Conservation (phyloP, 1,284 basidiomycete genomes). For the Pseudozyma thailandica region DNA sequence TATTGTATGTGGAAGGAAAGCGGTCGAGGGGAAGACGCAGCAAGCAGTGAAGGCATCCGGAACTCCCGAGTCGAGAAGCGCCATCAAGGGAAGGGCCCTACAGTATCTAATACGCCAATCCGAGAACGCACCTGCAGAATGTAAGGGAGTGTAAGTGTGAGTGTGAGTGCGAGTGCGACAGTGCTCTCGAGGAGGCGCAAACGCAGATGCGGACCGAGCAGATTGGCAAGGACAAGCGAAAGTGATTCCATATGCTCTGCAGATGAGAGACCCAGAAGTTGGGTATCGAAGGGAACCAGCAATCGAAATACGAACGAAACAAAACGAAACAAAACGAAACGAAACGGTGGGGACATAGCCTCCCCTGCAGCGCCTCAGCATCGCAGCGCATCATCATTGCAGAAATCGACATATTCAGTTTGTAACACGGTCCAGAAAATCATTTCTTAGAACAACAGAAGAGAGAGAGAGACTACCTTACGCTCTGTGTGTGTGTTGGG, state of each 20-base stretch:
- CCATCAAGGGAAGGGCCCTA: neutral
- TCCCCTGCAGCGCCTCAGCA: slow-evolving; percentile 2
- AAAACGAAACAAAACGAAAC: too few relatives aligned
- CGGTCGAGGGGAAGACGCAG: neutral
- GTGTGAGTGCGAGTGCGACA: neutral
- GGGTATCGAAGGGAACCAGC: too few relatives aligned
- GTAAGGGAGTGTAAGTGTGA: neutral
- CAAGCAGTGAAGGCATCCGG: slow-evolving; percentile 25
- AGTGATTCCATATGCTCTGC: neutral
- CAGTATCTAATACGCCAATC: slow-evolving; percentile 9
- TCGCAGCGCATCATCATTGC: too few relatives aligned
- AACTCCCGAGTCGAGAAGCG: slow-evolving; percentile 28
- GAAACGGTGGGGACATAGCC: slow-evolving; percentile 9
- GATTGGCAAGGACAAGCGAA: slow-evolving; percentile 11
- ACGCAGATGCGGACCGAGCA: slow-evolving; percentile 30
- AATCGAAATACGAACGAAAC: neutral
- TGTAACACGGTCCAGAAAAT: too few relatives aligned
- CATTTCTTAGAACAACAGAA: too few relatives aligned
- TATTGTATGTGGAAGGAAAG: neutral
- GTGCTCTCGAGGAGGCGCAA: neutral
- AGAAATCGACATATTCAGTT: too few relatives aligned
- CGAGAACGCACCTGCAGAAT: slow-evolving; percentile 4
- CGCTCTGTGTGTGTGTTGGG: too few relatives aligned
- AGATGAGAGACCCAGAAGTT: neutral
- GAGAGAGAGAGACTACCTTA: too few relatives aligned